Base-by-base conservation (phyloP, 495 filamentous ascomycete species). In the Aspergillus haitiensis region DNA sequence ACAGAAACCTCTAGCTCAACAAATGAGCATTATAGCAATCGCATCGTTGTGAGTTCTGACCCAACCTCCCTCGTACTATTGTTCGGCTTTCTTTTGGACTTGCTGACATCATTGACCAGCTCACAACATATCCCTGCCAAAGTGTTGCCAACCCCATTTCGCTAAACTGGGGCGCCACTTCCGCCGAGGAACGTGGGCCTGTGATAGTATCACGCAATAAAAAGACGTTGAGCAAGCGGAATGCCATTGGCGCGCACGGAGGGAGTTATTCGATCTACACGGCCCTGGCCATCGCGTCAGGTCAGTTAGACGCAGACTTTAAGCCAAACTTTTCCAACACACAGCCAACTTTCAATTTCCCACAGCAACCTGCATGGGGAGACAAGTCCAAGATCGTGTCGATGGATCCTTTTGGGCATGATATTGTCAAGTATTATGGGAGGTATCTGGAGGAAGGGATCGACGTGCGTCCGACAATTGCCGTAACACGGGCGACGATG, bases 251-350 rank as follows among this genome's bases (percentile, higher is more conserved):
- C 57, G 92, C 92, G 49, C 92, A 96, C 68, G 91, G 92, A 46
- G 92, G 92, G 51, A 94, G 90, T 5, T 96, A 96, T 64, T 88
- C 88, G 54, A 88, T 95, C 65, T 96, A 96, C 74, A 89, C 91
- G 67, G 92, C 92, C 37, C 81, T 96, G 50, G 92, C 92, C 56
- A 81, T 96, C 57, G 92, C 92, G 44, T 91, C 88, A 69, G 90
- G 90, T 62, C 83, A 94, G 66, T 84, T 96, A 40, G 82, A 86
- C 52, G 73, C 81, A 18, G 86, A 94, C 66, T 90, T 95, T 72
- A 86, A 81, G 76, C 89, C 92, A 13, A 91, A 94, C 72, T 96
- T 92, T 72, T 92, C 88, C 55, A 94, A 96, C 76, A 92, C 88
- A 3, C 89, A 94, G 64, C 92, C 92, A 10, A 91, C 90, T 7